Conservation (phyloP, 805 yeast species). For the Wickerhamomyces hampshirensis region DNA sequence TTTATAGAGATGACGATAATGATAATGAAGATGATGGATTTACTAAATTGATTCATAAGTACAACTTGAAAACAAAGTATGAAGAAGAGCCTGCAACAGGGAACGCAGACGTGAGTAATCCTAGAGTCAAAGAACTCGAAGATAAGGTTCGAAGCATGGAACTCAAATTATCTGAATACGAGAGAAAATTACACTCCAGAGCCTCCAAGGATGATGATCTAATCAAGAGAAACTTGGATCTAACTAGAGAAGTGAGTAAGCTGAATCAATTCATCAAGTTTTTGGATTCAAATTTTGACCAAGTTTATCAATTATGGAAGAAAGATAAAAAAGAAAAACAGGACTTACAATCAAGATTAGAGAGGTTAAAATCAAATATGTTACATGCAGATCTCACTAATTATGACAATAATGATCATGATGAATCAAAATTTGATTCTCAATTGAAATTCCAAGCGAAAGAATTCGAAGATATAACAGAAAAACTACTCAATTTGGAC, state of each 20-base stretch:
- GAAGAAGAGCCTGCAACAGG: constrained; percentile 3
- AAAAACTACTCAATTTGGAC: neutral
- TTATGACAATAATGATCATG: no score
- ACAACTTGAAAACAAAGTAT: constrained; percentile 7
- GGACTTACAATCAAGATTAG: constrained; percentile 1
- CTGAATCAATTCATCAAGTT: constrained; percentile 18
- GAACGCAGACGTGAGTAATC: neutral
- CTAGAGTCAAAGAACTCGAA: constrained; percentile 4
- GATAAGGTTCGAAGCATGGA: constrained; percentile 8
- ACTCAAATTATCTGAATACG: constrained; percentile 5
- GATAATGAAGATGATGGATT: no score
- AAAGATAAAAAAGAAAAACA: constrained; percentile 13
- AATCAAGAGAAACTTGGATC: constrained; percentile 4
- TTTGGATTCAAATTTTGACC: constrained; percentile 15
- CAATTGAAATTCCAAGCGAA: no score
- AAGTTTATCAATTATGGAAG: constrained; percentile 2
- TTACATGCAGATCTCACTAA: no score
- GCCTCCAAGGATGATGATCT: constrained; percentile 5
- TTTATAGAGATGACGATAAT: neutral
- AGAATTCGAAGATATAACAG: neutral
- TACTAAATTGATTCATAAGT: constrained; percentile 14
- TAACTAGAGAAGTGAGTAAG: constrained; percentile 11
- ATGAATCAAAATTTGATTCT: no score
- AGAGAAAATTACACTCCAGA: constrained; percentile 2
- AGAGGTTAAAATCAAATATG: neutral